Evolutionary conservation across 148 eudicot species (phyloP), one percentile per base, ranked within the genome.

Genomic region (Polygonum aviculare): DNA sequence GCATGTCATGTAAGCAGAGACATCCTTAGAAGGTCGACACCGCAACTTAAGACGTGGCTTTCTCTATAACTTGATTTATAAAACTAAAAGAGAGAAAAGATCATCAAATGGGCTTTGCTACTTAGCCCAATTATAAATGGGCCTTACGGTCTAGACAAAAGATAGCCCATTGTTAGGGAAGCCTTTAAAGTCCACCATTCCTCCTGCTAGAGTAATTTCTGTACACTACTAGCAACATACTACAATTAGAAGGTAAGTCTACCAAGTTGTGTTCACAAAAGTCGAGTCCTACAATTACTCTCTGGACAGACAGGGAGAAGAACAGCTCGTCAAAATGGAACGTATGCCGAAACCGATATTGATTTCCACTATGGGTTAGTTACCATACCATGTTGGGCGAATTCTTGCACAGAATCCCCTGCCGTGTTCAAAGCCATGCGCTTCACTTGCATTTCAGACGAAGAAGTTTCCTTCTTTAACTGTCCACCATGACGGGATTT

Each of bases 141-240:
- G 35, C 40, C n/a, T 31, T 2, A 63, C 41, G 39, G 69, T 33
- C 55, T 63, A 11, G 18, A 62, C 69, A 26, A 62, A 62, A 22
- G 2, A 12, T 12, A 41, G 39, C 69, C 69, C 69, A 33, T 62
- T 62, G 8, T 22, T 6, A 0, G 0, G 21, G 47, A 44, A 44
- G 47, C 47, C 47, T 26, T 26, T 44, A 44, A 6, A 44, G 55
- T 51, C 55, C 55, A 51, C 16, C 55, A 15, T 18, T 51, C 55
- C 55, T 16, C 16, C 70, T 33, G 70, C 70, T 33, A 14, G 40
- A 33, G 40, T 22, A 35, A 12, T 63, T 63, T 35, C 35, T 59
- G 65, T 59, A 59, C 65, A 59, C 65, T n/a, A 9, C 65, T 59
- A 57, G 31, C 69, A 22, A 62, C 69, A 22, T 26, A 35, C 70